These are phyloP conservation scores for Pichia sp. DNA, from an alignment of 1,139 yeast genomes.

Conservation along the genomic window DNA sequence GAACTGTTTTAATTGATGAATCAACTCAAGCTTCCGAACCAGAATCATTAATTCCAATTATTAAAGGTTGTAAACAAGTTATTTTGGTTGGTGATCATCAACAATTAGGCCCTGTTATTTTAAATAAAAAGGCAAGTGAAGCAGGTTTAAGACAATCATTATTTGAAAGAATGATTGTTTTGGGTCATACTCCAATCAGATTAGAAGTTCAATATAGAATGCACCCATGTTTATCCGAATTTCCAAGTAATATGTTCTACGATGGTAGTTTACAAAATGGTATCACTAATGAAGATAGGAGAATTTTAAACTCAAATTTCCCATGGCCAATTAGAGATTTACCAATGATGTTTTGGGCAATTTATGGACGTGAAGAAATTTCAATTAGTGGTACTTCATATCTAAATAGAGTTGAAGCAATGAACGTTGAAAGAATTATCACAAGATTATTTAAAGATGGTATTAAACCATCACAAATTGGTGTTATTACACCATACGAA, in stretches of 20 bases:
- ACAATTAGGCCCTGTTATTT: constrained; percentile 86
- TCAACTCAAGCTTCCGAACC: constrained; percentile 94
- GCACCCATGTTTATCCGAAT: constrained; percentile 85
- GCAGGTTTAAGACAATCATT: constrained; percentile 83
- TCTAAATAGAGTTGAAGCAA: constrained; percentile 83
- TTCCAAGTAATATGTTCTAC: constrained; percentile 87
- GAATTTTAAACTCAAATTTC: constrained; percentile 49
- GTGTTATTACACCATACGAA: constrained; percentile 90
- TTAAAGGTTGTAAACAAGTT: constrained; percentile 83
- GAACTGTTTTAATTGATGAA: constrained; percentile 83
- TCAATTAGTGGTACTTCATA: constrained; percentile 80
- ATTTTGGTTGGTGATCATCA: constrained; percentile 92
- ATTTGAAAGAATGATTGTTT: constrained; percentile 76
- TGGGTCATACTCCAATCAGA: constrained; percentile 81
- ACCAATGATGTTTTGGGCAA: constrained; percentile 96
- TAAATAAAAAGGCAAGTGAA: constrained; percentile 72
- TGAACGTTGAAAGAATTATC: constrained; percentile 78
- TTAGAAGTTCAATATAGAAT: constrained; percentile 91
- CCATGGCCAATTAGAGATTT: constrained; percentile 83
- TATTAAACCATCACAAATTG: constrained; percentile 75
- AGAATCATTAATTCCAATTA: constrained; percentile 81
- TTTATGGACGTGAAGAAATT: constrained; percentile 83
- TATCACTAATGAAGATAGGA: constrained; percentile 68
- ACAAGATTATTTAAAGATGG: constrained; percentile 73
- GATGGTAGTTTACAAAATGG: constrained; percentile 92